Conservation (phyloP, 2,329 filamentous ascomycete genomes). For the Botryotinia calthae region DNA sequence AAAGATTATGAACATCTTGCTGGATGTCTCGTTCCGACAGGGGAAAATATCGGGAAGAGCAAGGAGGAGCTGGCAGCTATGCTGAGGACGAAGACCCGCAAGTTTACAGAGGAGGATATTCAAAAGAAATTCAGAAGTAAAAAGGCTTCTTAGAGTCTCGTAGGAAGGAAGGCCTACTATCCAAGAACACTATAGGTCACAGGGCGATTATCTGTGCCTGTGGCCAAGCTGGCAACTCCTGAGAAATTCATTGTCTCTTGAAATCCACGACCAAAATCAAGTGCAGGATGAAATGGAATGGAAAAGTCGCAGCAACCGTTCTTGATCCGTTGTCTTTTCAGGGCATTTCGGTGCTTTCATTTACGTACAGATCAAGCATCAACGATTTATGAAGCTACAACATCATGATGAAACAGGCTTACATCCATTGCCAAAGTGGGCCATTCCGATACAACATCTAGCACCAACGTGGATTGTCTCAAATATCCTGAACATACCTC, state of each 20-base stretch:
- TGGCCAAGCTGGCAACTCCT: not conserved
- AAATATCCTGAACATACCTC: not conserved
- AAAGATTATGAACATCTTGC: constrained; percentile 73
- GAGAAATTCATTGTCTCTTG: not conserved
- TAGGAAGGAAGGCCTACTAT: not conserved
- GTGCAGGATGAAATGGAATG: not conserved
- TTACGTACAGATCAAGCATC: not conserved
- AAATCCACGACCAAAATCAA: not conserved
- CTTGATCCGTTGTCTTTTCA: not conserved
- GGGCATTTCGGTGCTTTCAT: not conserved
- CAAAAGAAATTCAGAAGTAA: constrained; percentile 46
- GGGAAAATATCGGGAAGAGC: constrained; percentile 65
- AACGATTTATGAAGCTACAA: not conserved
- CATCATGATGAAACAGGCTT: not conserved
- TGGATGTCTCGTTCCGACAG: constrained; percentile 69
- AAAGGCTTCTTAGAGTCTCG: not conserved
- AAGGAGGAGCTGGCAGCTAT: constrained; percentile 61
- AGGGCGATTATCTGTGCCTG: not conserved
- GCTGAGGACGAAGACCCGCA: constrained; percentile 62
- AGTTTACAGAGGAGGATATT: constrained; percentile 66
- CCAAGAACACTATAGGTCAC: not conserved
- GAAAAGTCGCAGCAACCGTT: not conserved
- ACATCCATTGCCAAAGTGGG: not conserved
- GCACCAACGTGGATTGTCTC: not conserved
- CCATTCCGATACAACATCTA: not conserved